Conservation (phyloP, 2,329 filamentous ascomycete species). For the Tolypocladium sp. region DNA sequence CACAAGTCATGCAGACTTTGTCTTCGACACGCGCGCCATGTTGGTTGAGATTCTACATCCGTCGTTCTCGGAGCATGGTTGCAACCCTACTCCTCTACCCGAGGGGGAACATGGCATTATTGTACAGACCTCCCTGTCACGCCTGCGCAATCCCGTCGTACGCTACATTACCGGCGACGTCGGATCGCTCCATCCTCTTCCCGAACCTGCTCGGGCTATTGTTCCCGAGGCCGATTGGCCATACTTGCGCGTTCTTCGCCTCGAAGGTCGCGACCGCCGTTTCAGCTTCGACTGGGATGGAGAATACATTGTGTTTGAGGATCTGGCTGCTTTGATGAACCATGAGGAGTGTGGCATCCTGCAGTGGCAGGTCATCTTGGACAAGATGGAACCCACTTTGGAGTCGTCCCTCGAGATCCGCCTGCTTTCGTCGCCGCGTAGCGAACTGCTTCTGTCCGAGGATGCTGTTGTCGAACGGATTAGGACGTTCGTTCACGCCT, state of each 20-base stretch:
- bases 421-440: constrained; percentile 12
- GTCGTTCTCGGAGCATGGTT: constrained; percentile 3
- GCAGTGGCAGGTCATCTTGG: constrained; percentile 33
- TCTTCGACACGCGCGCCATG: constrained; percentile 26
- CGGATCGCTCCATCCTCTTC: constrained; percentile 26
- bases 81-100: constrained; percentile 7
- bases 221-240: constrained; percentile 12
- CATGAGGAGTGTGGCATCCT: constrained; percentile 19
- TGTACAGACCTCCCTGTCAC: constrained; percentile 30
- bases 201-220: constrained; percentile 5
- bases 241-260: constrained; percentile 23
- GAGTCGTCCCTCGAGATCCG: constrained; percentile 15
- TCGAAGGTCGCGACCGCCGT: constrained; percentile 29
- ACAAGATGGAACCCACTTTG: constrained; percentile 13
- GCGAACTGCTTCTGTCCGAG: too few relatives aligned
- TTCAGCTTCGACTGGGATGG: constrained; percentile 34
- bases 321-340: constrained; percentile 14
- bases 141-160: constrained; percentile 31
- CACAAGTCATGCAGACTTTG: constrained; percentile 19
- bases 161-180: constrained; percentile 34
- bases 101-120: constrained; percentile 26
- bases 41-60: constrained; percentile 26
- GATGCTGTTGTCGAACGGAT: constrained; percentile 8
- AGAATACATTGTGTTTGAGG: constrained; percentile 26
- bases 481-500: constrained; percentile 13